phyloP scores from a whole-genome alignment of 1,284 basidiomycete genomes.

The Trametes sp. region DNA sequence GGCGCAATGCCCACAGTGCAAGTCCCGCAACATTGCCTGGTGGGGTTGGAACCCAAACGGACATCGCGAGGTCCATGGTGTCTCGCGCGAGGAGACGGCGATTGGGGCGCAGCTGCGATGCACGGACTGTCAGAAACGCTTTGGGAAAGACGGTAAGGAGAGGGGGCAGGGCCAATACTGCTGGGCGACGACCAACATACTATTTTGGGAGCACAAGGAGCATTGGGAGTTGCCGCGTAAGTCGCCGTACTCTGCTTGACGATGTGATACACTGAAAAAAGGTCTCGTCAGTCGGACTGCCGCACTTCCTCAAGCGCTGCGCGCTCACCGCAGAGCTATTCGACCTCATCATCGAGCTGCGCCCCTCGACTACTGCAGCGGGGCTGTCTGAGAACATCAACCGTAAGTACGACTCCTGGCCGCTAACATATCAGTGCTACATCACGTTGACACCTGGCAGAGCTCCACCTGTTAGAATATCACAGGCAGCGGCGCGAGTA shows the following conservation, averaged over 20 bases:
- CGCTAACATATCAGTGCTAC: background rate
- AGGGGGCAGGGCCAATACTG: conserved; percentile 3
- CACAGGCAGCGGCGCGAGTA: background rate
- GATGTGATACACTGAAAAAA: background rate
- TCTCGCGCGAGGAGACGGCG: conserved; percentile 25
- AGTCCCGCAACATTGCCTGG: conserved; percentile 8
- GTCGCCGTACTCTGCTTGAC: background rate
- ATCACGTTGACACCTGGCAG: background rate
- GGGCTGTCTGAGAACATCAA: conserved; percentile 7
- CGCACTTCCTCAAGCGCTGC: conserved; percentile 8
- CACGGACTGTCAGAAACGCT: background rate
- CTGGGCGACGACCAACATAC: conserved; percentile 19
- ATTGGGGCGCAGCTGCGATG: conserved; percentile 31
- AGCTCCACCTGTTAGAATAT: conserved; percentile 13
- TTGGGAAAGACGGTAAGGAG: conserved; percentile 11
- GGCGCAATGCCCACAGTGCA: conserved; percentile 25
- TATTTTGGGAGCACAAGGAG: conserved; percentile 24
- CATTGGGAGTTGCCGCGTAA: conserved; percentile 23
- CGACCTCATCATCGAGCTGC: conserved; percentile 9
- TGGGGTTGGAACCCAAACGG: conserved; percentile 26
- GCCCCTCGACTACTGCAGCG: background rate
- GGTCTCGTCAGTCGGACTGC: conserved; percentile 1
- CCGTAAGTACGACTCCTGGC: background rate
- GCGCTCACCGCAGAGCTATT: conserved; percentile 1
- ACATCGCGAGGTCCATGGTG: conserved; percentile 26